phyloP scores from a whole-genome alignment of 148 eudicot genomes.

The Simmondsia chinensis region DNA sequence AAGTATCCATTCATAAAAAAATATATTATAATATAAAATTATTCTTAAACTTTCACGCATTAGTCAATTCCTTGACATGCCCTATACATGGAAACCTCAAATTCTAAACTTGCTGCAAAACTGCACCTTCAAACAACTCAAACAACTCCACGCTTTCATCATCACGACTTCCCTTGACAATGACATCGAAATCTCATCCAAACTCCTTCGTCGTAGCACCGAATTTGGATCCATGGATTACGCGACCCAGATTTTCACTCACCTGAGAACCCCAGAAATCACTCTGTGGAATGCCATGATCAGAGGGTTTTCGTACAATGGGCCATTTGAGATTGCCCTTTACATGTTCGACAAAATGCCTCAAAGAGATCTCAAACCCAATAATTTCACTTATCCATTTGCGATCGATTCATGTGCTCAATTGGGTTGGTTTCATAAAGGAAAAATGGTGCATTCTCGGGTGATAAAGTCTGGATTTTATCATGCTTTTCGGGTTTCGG shows the following conservation, averaged over 20 bases:
- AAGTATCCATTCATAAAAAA: too few species aligned
- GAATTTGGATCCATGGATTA: conserved; percentile 29
- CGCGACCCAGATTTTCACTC: conserved; percentile 12
- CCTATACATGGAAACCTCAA: not conserved
- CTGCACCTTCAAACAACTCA: conserved; percentile 25
- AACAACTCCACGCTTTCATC: conserved; percentile 26
- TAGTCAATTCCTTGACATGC: too few species aligned
- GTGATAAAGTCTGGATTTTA: conserved; percentile 21
- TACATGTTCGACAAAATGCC: conserved; percentile 20
- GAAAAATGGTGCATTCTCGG: conserved; percentile 16
- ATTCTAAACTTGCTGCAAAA: conserved; percentile 14
- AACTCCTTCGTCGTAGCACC: conserved; percentile 29
- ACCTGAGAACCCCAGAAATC: conserved; percentile 6
- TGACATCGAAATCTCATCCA: conserved; percentile 13
- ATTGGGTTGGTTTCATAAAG: conserved; percentile 12
- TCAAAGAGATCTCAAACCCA: conserved; percentile 22
- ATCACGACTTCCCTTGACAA: conserved; percentile 13
- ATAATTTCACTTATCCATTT: conserved; percentile 34
- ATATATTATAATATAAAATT: too few species aligned
- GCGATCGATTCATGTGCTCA: conserved; percentile 20
- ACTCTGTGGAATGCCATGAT: conserved; percentile 34
- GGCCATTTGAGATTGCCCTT: conserved; percentile 19
- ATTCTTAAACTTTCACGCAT: too few species aligned
- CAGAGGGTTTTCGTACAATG: conserved; percentile 32
- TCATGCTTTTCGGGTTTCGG: conserved; percentile 5